These are phyloP conservation scores for Boletellus emodensis DNA, from an alignment of 768 basidiomycete genomes.

Conservation along the genomic window DNA sequence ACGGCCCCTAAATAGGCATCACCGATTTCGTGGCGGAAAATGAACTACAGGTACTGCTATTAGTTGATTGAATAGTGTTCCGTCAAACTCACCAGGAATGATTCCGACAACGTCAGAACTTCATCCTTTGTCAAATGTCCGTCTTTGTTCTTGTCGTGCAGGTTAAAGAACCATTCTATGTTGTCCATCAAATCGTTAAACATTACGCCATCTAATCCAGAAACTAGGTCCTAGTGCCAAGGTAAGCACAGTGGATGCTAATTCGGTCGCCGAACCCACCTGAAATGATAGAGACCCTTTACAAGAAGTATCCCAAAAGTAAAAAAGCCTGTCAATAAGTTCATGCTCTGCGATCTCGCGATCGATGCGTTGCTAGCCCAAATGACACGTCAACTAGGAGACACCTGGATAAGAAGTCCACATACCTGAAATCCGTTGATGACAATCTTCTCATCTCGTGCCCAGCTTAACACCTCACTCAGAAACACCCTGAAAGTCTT, in stretches of 20 bases:
- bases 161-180: conserved; percentile 97
- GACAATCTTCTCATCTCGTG: conserved; percentile 88
- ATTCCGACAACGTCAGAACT: conserved; percentile 91
- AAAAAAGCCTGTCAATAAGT: conserved; percentile 89
- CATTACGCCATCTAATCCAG: conserved; percentile 87
- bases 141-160: conserved; percentile 96
- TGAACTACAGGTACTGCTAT: conserved; percentile 60
- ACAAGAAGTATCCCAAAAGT: conserved; percentile 85
- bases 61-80: not conserved
- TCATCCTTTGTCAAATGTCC: conserved; percentile 95
- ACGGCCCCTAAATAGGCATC: conserved; percentile 96
- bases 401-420: conserved; percentile 2
- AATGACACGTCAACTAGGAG: conserved; percentile 2
- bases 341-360: conserved; percentile 94
- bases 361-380: conserved; percentile 73
- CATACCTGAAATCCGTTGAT: conserved; percentile 85
- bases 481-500: conserved; percentile 86
- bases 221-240: conserved; percentile 70
- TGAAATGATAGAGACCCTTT: conserved; percentile 87
- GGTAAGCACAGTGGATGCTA: conserved; percentile 4
- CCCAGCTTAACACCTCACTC: conserved; percentile 94
- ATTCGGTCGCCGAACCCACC: conserved; percentile 37
- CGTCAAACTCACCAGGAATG: conserved; percentile 61
- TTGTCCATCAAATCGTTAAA: conserved; percentile 98
- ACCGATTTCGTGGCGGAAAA: conserved; percentile 95